A percentile compares a stretch with the other conserved stretches of the same genome.
Evolutionary conservation across 331 rosid genomes (phyloP).

Genomic region (Pyrus hybrid): DNA sequence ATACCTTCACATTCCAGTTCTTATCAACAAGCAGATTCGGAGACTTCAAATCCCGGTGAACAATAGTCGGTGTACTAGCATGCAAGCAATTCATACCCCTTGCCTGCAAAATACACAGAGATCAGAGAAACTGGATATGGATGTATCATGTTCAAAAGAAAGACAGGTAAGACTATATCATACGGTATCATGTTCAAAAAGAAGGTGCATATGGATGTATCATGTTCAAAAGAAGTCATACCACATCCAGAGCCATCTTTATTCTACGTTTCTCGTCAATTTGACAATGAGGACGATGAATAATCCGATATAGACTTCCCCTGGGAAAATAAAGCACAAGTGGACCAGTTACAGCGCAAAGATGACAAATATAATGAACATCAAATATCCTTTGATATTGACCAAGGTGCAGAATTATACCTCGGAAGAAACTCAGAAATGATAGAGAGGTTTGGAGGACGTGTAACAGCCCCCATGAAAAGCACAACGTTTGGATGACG

Average conservation of each 20-base stretch:
- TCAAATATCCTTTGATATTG: neutral
- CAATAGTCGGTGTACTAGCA: slow-evolving; percentile 87
- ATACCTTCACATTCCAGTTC: slow-evolving; percentile 98
- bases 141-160: slow-evolving; percentile 1
- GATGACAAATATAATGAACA: neutral
- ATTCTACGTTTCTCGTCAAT: slow-evolving; percentile 86
- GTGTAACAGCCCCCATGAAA: slow-evolving; percentile 98
- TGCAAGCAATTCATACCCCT: slow-evolving; percentile 99
- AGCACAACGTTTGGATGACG: slow-evolving; percentile 98
- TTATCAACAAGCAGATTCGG: slow-evolving; percentile 96
- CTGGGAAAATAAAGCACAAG: slow-evolving; percentile 38
- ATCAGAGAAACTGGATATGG: slow-evolving; percentile 12
- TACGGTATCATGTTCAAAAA: neutral
- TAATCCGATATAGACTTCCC: slow-evolving; percentile 86
- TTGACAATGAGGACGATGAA: slow-evolving; percentile 87
- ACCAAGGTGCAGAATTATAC: slow-evolving; percentile 21
- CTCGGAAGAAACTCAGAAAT: slow-evolving; percentile 92
- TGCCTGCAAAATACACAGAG: slow-evolving; percentile 51
- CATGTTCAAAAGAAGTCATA: slow-evolving; percentile 23
- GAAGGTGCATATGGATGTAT: slow-evolving; percentile 10
- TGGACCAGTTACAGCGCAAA: slow-evolving; percentile 2
- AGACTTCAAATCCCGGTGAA: slow-evolving; percentile 96
- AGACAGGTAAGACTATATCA: slow-evolving; percentile 15
- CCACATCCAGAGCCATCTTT: slow-evolving; percentile 99
- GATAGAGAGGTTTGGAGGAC: slow-evolving; percentile 95